Percentiles rank a stretch among this genome's conserved stretches.
phyloP scores from a whole-genome alignment of 805 yeast genomes.

The Priceomyces medius region DNA sequence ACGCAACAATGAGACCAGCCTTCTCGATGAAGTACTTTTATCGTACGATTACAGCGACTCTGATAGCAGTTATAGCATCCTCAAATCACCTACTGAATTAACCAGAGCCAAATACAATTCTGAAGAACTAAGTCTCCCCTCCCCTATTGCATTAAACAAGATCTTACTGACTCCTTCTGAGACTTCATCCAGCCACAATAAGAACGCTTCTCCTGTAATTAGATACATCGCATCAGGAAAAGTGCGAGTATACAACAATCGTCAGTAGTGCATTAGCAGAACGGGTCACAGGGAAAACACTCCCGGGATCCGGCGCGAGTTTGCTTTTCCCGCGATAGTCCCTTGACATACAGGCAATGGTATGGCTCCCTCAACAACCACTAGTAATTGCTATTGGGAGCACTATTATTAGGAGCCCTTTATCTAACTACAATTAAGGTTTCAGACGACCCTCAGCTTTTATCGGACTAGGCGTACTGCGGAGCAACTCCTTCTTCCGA shows the following conservation, averaged over 20 bases:
- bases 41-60: conserved; percentile 1
- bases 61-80: background rate
- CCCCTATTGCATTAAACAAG: background rate
- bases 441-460: too few relatives aligned
- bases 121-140: background rate
- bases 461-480: too few relatives aligned
- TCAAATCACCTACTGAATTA: conserved; percentile 1
- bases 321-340: too few relatives aligned
- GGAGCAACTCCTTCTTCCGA: too few relatives aligned
- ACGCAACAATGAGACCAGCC: background rate
- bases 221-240: background rate
- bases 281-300: too few relatives aligned
- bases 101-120: background rate
- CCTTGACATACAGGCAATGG: too few relatives aligned
- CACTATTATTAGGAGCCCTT: too few relatives aligned
- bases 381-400: too few relatives aligned
- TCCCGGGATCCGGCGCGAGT: too few relatives aligned
- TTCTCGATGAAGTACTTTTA: background rate
- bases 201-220: background rate
- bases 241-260: background rate
- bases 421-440: too few relatives aligned
- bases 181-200: background rate
- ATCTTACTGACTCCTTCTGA: background rate
- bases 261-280: too few relatives aligned
- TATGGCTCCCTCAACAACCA: too few relatives aligned